Evolutionary conservation across 352 stramenopile species (phyloP).

Genomic region (Globisporangium middletonii): DNA sequence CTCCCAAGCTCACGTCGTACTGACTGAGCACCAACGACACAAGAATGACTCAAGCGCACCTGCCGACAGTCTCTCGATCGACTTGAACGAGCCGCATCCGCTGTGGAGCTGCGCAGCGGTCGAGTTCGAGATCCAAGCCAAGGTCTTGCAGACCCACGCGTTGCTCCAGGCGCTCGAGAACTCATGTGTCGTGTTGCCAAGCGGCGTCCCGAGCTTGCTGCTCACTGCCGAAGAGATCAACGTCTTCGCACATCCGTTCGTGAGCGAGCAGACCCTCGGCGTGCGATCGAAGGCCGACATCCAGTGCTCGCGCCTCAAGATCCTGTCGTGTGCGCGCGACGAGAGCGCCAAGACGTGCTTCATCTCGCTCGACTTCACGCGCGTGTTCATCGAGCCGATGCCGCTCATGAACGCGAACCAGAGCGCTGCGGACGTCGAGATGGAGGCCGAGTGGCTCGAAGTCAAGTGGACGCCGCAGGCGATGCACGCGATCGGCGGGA

Average conservation of each 20-base stretch:
- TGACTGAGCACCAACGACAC: not conserved
- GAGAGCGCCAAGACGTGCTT: slow-evolving; percentile 27
- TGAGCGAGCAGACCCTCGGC: slow-evolving; percentile 37
- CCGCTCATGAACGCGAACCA: slow-evolving; percentile 30
- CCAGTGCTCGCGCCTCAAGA: slow-evolving; percentile 50
- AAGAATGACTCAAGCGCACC: not conserved
- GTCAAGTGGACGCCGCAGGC: slow-evolving; percentile 57
- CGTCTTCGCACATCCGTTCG: slow-evolving; percentile 48
- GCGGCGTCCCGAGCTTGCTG: slow-evolving; percentile 38
- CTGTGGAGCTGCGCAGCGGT: slow-evolving; percentile 18
- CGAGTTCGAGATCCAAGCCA: slow-evolving; percentile 57
- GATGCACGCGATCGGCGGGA: slow-evolving; percentile 55
- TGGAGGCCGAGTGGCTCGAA: slow-evolving; percentile 77
- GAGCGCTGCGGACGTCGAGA: slow-evolving; percentile 44
- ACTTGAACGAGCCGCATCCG: too few species aligned
- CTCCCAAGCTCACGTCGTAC: slow-evolving; percentile 11
- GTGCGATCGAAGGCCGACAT: slow-evolving; percentile 62
- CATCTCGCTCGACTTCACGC: slow-evolving; percentile 57
- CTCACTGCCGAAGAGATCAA: slow-evolving; percentile 52
- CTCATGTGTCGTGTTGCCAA: slow-evolving; percentile 36
- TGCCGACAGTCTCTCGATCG: not conserved
- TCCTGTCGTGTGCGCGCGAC: slow-evolving; percentile 25
- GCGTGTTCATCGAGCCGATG: slow-evolving; percentile 52
- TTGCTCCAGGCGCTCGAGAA: slow-evolving; percentile 23
- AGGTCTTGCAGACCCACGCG: slow-evolving; percentile 41